A percentile compares a stretch with the other conserved stretches of the same genome.
phyloP scores from a whole-genome alignment of 2,329 filamentous ascomycete species.

The Monilinia fructicola region DNA sequence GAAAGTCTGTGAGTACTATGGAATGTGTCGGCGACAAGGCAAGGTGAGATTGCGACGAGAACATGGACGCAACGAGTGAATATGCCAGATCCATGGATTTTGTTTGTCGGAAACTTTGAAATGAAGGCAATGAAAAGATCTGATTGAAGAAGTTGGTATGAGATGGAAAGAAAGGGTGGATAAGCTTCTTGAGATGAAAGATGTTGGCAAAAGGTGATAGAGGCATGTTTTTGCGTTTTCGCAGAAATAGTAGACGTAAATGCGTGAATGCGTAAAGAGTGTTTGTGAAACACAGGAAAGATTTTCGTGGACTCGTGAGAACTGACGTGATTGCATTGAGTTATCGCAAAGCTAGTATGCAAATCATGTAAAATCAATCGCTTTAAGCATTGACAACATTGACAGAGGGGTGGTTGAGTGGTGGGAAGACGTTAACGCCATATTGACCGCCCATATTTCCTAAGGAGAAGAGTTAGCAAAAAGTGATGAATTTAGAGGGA shows the following conservation, averaged over 20 bases:
- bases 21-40: not conserved
- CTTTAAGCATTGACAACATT: conserved; percentile 16
- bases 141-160: not conserved
- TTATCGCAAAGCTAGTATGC: not conserved
- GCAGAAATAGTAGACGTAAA: conserved; percentile 9
- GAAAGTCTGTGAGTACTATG: not conserved
- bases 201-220: not conserved
- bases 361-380: not conserved
- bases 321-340: not conserved
- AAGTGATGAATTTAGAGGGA: not conserved
- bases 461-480: conserved; percentile 1
- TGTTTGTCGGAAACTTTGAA: not conserved
- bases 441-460: conserved; percentile 24
- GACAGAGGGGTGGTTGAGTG: conserved; percentile 1
- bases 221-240: conserved; percentile 6
- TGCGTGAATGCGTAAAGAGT: not conserved
- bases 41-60: not conserved
- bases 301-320: conserved; percentile 9
- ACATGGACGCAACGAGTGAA: not conserved
- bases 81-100: conserved; percentile 12
- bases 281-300: not conserved
- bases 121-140: not conserved
- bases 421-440: conserved; percentile 23
- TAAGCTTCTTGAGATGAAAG: conserved; percentile 1
- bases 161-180: not conserved